Percentiles rank a stretch among this genome's conserved stretches.
These are phyloP conservation scores for Persicaria maculosa DNA, from an alignment of 148 eudicot genomes.

Conservation along the genomic window DNA sequence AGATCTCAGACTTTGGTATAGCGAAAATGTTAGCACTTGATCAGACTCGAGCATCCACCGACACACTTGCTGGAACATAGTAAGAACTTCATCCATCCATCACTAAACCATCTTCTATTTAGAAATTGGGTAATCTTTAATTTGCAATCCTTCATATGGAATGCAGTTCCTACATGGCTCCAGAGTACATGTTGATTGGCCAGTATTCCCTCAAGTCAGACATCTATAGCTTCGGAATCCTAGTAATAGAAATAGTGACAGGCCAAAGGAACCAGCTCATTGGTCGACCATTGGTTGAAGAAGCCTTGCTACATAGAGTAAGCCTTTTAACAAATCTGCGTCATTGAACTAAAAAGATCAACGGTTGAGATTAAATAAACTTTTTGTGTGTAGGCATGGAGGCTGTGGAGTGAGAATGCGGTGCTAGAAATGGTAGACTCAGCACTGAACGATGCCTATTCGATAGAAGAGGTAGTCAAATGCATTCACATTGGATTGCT, in stretches of 20 bases:
- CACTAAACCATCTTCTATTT: no score
- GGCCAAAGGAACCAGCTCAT: background rate
- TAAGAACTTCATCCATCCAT: background rate
- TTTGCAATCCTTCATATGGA: background rate
- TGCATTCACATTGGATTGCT: background rate
- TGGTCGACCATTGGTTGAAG: background rate
- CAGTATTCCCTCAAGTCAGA: background rate
- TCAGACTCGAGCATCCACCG: background rate
- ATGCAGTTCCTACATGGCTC: background rate
- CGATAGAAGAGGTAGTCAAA: background rate
- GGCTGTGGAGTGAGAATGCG: background rate
- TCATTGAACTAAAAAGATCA: no score
- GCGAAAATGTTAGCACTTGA: background rate
- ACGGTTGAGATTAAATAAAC: no score
- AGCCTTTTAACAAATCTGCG: background rate
- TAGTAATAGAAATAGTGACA: background rate
- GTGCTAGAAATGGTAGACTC: background rate
- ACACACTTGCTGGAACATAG: background rate
- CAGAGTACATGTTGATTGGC: background rate
- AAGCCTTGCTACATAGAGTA: background rate
- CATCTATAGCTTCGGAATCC: background rate
- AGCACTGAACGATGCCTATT: background rate
- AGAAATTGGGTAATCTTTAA: no score
- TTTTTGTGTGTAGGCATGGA: background rate
- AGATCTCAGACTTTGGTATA: slow-evolving; percentile 19